Evolutionary conservation across 2,329 filamentous ascomycete species (phyloP), one percentile per base, ranked within the genome.

Genomic region (Hypoxylon sp.): DNA sequence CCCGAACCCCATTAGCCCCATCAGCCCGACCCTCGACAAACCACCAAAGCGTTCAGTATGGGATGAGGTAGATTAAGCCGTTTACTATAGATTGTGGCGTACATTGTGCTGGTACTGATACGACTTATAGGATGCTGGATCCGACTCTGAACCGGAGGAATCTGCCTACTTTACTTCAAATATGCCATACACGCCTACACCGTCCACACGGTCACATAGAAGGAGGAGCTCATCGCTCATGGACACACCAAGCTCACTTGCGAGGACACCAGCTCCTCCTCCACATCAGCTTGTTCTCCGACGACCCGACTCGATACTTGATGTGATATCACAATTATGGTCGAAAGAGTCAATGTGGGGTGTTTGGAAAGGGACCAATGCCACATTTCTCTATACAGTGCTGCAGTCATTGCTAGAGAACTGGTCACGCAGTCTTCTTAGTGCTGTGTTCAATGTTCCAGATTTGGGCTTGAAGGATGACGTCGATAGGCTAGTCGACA

Each of bases 331-430:
- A 5, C 91, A 96, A 76, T 81, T 98, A 19, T 98, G 96, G 92
- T 86, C 90, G 50, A 95, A 91, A 71, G 95, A 97, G 76, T 93
- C 94, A 34, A 90, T 90, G 0, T 94, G 94, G 85, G 96, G 96
- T 3, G 90, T 97, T 4, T 99, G 95, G 94, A 97, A 97, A 78
- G 89, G 91, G 7, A 93, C 94, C 37, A 98, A 98, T 76, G 89
- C 92, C 12, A 96, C 94, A 1, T 99, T 98, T 75, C 84, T 98
- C 52, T 97, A 98, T 80, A 92, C 90, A 0, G 88, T 97, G 48
- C 84, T 98, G 16, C 88, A 94, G 67, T 93, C 93, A 9, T 90
- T 96, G 6, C 82, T 97, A 29, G 96, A 98, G 77, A 94, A 93
- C 72, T 99, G 96, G 90, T 92, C 94, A 8, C 88, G 94, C 73